Conservation (phyloP, 495 filamentous ascomycete species). For the Penicillium daleae region DNA sequence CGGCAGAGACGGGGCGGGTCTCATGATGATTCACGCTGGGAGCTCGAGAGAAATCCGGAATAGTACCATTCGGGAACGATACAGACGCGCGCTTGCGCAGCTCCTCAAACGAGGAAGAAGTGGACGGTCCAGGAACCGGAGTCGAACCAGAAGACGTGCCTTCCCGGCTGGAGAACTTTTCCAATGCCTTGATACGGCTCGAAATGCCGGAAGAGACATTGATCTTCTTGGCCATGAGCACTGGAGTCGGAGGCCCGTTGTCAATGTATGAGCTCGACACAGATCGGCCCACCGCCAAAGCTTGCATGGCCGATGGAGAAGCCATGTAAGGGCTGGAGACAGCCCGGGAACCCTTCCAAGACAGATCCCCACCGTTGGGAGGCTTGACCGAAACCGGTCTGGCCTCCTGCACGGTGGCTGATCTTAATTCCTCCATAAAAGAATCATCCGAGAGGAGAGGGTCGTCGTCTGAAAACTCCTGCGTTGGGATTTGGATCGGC, state of each 20-base stretch:
- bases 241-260: constrained; percentile 35
- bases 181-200: constrained; percentile 84
- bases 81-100: constrained; percentile 49
- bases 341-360: constrained; percentile 52
- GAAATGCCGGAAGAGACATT: constrained; percentile 89
- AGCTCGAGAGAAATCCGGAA: constrained; percentile 34
- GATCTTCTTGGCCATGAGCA: constrained; percentile 67
- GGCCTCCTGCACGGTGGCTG: constrained; percentile 80
- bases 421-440: constrained; percentile 86
- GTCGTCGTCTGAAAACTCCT: constrained; percentile 62
- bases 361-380: constrained; percentile 48
- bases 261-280: constrained; percentile 42
- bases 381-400: constrained; percentile 84
- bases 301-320: constrained; percentile 44
- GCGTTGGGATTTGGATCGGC: constrained; percentile 59
- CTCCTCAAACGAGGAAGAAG: constrained; percentile 46
- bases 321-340: constrained; percentile 51
- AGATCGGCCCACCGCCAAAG: constrained; percentile 42
- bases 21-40: constrained; percentile 38
- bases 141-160: constrained; percentile 33
- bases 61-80: constrained; percentile 32
- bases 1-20: constrained; percentile 32
- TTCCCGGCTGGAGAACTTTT: constrained; percentile 67
- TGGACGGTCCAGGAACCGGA: constrained; percentile 28
- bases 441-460: constrained; percentile 80